phyloP scores from a whole-genome alignment of 225 moss, liverwort and hornwort species.

The Pseudisothecium myosuroides region DNA sequence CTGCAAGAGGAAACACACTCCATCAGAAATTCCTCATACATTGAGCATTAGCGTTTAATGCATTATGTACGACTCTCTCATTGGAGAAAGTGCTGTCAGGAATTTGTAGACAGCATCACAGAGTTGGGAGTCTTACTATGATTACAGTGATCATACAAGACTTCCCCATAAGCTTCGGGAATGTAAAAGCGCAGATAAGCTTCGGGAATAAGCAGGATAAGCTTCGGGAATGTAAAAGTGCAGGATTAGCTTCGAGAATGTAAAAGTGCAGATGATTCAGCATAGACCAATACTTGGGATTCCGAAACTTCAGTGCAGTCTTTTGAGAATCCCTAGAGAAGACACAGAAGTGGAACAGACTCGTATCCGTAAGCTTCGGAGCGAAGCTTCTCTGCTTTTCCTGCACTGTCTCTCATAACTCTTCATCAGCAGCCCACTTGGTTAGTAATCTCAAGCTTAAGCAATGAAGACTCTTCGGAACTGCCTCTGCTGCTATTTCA shows the following conservation, averaged over 20 bases:
- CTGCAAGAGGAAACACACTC: too few species aligned
- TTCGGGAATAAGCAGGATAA: too few species aligned
- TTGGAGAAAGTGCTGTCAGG: too few species aligned
- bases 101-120: neutral
- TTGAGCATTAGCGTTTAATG: too few species aligned
- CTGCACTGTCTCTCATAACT: constrained; percentile 15
- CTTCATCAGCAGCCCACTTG: constrained; percentile 50
- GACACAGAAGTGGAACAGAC: constrained; percentile 68
- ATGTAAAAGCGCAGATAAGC: too few species aligned
- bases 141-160: neutral
- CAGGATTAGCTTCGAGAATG: too few species aligned
- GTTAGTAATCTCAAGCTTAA: constrained; percentile 71
- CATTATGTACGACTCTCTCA: too few species aligned
- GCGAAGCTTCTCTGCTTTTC: constrained; percentile 1
- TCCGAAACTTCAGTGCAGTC: constrained; percentile 74
- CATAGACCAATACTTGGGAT: constrained; percentile 67
- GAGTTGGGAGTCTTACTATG: neutral
- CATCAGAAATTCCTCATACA: too few species aligned
- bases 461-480: constrained; percentile 96
- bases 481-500: constrained; percentile 95
- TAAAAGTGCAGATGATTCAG: constrained; percentile 55
- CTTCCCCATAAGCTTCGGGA: constrained; percentile 29
- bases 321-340: constrained; percentile 61
- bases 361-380: constrained; percentile 51
- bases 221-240: too few species aligned